Base-by-base conservation (phyloP, 495 filamentous ascomycete species). In the Lasiosphaeria hispida region DNA sequence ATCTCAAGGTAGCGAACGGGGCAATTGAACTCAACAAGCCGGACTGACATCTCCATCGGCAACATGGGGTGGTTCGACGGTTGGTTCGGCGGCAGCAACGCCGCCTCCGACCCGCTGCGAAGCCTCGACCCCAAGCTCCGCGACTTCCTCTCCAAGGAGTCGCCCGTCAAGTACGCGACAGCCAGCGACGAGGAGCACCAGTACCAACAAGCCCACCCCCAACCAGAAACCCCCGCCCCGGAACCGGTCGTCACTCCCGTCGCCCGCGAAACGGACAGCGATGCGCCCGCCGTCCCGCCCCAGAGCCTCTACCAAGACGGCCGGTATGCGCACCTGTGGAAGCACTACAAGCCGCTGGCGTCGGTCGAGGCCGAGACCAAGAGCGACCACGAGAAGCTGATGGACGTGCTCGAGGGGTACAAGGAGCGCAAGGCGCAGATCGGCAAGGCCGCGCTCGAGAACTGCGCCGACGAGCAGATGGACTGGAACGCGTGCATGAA, bases 261-360 rank as follows among this genome's bases (percentile, higher is more conserved):
- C n/a, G n/a, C 17, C 34, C 36, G 38, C 49, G 17, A 49, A 42
- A 57, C 39, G 17, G 10, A 37, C 53, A 53, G 34, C 34, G 47
- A 15, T 37, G 13, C 3, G 10, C 23, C 47, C 15, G 34, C 40
- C 7, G 68, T 78, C 13, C 76, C 75, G 10, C 58, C 60, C 5
- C 60, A 74, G 57, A 73, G 71, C 68, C 65, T 78, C 60, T 77
- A 78, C 81, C 64, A 71, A 57, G 94, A 97, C 73, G 92, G 91
- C 59, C 89, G 94, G 57, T 97, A 97, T 71, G 91, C 92, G 45
- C 82, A 96, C 76, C 80, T 98, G 34, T 98, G 94, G 94, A 88
- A 86, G 69, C 88, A 82, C 44, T 97, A 98, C 81, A 77, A 81
- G 51, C 83, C 92, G 1, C 83, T 84, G 9, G 61, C 71, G 2